Evolutionary conservation across 2,329 filamentous ascomycete genomes (phyloP), one percentile per base, ranked within the genome.

Genomic region (Colletotrichum truncatum): DNA sequence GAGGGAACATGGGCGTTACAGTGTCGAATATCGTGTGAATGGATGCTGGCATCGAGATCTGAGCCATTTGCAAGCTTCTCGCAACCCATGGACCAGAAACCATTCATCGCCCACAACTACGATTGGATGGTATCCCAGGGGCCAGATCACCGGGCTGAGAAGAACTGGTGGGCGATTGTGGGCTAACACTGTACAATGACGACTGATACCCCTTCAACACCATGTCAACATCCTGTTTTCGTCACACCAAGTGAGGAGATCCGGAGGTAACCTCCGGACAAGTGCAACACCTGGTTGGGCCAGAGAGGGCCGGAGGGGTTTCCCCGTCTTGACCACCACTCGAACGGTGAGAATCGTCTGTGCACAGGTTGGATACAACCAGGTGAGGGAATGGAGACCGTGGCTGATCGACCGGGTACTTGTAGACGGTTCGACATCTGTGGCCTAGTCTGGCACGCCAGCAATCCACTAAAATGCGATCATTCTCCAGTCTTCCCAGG

Each of bases 121-220:
- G 28, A 12, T 8, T 28, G n/a, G 28, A 34, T 11, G 14, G 46
- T n/a, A 21, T 49, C 32, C 46, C 46, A 34, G 28, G 21, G 46
- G 16, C 25, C 14, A n/a, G n/a, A n/a, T 28, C 8, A 18, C n/a
- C 14, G 3, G n/a, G 16, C 16, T 30, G 46, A 12, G 36, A 10
- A 23, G 25, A 5, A 43, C 18, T 3, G 39, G 39, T 18, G 18
- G 23, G 10, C 11, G 51, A 10, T 32, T n/a, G 52, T 28, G 11
- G 16, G 16, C 49, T 25, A 41, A 38, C 8, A 21, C 43, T 65
- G 57, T 55, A 32, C 49, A 14, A 62, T 65, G 62, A 62, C 62
- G 62, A 54, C 14, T 14, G 10, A 8, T 21, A 18, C 26, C 43
- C 43, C 4, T 49, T 8, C 14, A 8, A 49, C 51, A 25, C 41